Percentiles rank a stretch among this genome's conserved stretches.
Conservation (phyloP, 2,329 filamentous ascomycete species). For the Colletotrichum navitas region DNA sequence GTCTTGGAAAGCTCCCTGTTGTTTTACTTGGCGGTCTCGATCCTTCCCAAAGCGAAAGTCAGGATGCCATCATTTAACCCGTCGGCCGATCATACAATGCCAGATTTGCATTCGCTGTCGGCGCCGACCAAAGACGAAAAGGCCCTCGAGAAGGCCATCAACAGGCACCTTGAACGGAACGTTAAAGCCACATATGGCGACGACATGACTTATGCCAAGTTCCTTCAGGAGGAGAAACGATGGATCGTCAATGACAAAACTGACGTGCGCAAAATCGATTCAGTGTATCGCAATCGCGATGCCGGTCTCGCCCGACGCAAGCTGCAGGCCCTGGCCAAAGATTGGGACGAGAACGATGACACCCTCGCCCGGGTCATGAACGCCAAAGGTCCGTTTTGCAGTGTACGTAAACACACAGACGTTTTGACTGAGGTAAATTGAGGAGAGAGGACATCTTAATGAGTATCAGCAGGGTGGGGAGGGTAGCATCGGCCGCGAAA, state of each 20-base stretch:
- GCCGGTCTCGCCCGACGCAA: constrained; percentile 53
- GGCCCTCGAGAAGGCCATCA: constrained; percentile 47
- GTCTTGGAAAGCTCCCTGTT: constrained; percentile 52
- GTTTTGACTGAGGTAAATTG: not conserved
- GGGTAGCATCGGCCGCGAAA: not conserved
- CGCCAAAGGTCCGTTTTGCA: constrained; percentile 48
- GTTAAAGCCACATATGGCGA: constrained; percentile 50
- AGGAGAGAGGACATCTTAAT: not conserved
- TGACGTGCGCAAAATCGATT: constrained; percentile 58
- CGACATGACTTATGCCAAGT: constrained; percentile 48
- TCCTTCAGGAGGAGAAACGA: constrained; percentile 53
- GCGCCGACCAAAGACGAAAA: constrained; percentile 27
- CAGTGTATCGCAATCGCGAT: constrained; percentile 58
- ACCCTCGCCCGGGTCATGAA: constrained; percentile 54
- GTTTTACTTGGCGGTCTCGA: constrained; percentile 53
- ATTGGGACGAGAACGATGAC: constrained; percentile 57
- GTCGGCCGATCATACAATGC: constrained; percentile 38
- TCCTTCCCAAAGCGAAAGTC: constrained; percentile 49
- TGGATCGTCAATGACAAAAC: constrained; percentile 56
- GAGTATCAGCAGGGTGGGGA: not conserved
- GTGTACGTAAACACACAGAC: constrained; percentile 22
- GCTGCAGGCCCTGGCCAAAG: constrained; percentile 52
- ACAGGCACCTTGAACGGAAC: constrained; percentile 49
- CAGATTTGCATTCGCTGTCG: constrained; percentile 18
- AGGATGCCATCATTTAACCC: constrained; percentile 48